Evolutionary conservation across 495 filamentous ascomycete genomes (phyloP), one percentile per base, ranked within the genome.

Genomic region (Niebla homalea): DNA sequence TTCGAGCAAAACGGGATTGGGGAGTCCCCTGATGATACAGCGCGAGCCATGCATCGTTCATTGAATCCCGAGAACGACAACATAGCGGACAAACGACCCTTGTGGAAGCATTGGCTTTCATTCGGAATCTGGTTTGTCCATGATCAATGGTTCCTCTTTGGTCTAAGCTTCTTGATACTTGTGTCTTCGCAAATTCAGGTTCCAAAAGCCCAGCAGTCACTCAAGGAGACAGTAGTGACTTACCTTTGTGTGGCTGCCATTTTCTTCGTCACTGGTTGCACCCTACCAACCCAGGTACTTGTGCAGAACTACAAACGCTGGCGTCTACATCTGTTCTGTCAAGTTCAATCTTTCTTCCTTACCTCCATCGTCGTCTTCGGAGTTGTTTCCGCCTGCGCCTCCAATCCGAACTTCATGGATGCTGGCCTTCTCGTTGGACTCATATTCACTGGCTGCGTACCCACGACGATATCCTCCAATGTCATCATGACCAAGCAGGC

Each of bases 131-230:
- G n/a, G 21, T 65, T 75, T 53, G 51, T 79, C 50, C 60, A 70
- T 25, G 67, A 67, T 42, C 76, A 79, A 57, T 79, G 74, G 73
- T 70, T 79, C 32, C 64, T 77, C 16, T 66, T 78, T 48, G 76
- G 72, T 21, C 74, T 78, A 48, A 73, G 71, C 8, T 40, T 18
- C 43, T 44, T 68, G 21, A 65, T 71, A 35, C 50, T 57, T 16
- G 57, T 71, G 20, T 60, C 68, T 19, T 66, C 60, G 47, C 66
- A 69, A 41, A 61, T 64, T 6, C 69, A 70, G 51, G 65, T 69
- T 3, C 64, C 67, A 0, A 18, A 15, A 2, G 32, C 57, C 1
- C 54, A 62, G 10, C 69, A 70, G 48, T 43, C 61, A 5, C 41
- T 51, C 22, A 71, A 70, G 47, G 43, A 62, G 46, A 59, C 51